Evolutionary conservation across 176 grass and related monocot species (phyloP).

Genomic region (Carex myosuroides): DNA sequence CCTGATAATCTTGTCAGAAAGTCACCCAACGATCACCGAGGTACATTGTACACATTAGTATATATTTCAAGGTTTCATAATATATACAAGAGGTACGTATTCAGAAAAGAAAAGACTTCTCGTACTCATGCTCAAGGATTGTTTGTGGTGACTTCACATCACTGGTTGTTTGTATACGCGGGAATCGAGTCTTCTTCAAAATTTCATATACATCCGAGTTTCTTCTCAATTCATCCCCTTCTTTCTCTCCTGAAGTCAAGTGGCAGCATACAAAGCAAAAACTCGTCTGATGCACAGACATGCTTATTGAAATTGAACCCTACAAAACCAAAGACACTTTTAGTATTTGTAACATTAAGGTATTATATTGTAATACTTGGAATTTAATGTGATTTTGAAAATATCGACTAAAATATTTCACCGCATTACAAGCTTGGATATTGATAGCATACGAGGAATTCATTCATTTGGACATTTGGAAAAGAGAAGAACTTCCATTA

Average conservation of each 20-base stretch:
- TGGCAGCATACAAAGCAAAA: conserved; percentile 95
- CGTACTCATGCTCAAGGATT: conserved; percentile 90
- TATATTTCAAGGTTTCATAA: background rate
- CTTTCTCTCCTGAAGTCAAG: conserved; percentile 91
- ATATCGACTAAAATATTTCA: background rate
- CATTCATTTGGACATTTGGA: background rate
- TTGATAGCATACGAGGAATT: background rate
- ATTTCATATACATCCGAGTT: conserved; percentile 91
- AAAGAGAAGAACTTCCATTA: conserved; percentile 14
- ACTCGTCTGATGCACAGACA: conserved; percentile 77
- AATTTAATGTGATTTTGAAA: conserved; percentile 3
- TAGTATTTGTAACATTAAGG: background rate
- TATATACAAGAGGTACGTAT: background rate
- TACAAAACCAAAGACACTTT: conserved; percentile 19
- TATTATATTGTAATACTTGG: background rate
- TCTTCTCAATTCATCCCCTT: conserved; percentile 80
- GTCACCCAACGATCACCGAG: background rate
- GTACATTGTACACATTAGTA: background rate
- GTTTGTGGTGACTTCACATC: conserved; percentile 75
- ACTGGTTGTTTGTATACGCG: conserved; percentile 31
- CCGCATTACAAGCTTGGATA: background rate
- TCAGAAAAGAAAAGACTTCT: background rate
- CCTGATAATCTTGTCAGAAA: background rate
- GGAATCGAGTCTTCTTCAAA: conserved; percentile 83
- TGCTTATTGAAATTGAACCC: conserved; percentile 99